Evolutionary conservation across 257 asterid species (phyloP), one percentile per base, ranked within the genome.

Genomic region (Nicotiana noctiflora): DNA sequence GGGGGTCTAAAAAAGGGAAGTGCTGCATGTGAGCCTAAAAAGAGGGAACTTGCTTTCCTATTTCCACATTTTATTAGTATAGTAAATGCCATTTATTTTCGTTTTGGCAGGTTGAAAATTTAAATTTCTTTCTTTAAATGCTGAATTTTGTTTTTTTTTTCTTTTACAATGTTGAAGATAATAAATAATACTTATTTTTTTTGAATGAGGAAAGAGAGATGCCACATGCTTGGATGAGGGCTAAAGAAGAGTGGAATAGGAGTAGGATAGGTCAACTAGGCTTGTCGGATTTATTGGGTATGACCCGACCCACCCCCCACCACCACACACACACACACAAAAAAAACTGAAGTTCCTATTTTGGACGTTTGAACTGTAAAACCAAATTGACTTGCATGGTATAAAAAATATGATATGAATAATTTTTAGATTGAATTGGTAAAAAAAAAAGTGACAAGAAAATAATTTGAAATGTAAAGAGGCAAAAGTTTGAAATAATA

Each of bases 1-100:
- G 21, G 13, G 61, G 8, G 40, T 7, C 78, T 13, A 32, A 49
- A 49, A 74, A 49, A 49, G 78, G 61, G 15, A 3, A 49, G 61
- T 46, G 79, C 12, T 49, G 79, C 86, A 62, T 83, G 86, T 79
- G 86, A 83, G 56, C 63, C 81, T 79, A 37, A 19, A 83, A 83
- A 60, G 81, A 65, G 44, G 81, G 77, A 64, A 61, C 49, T 68
- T 49, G 55, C 70, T 27, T 70, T 79, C 70, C 75, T 27, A 67
- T 59, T 57, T 68, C 77, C 17, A 66, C 12, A 2, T 57, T 56
- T n/a, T 6, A 44, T 21, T n/a, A n/a, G n/a, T n/a, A n/a, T n/a
- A n/a, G n/a, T 49, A 31, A 46, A 72, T 72, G 23, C n/a, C 0
- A 72, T 3, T 49, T 31, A 5, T 11, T 11, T 82, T 40, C 7